A percentile compares a stretch with the other conserved stretches of the same genome.
phyloP scores from a whole-genome alignment of 1,139 yeast species.

The Ogataea hybrid region DNA sequence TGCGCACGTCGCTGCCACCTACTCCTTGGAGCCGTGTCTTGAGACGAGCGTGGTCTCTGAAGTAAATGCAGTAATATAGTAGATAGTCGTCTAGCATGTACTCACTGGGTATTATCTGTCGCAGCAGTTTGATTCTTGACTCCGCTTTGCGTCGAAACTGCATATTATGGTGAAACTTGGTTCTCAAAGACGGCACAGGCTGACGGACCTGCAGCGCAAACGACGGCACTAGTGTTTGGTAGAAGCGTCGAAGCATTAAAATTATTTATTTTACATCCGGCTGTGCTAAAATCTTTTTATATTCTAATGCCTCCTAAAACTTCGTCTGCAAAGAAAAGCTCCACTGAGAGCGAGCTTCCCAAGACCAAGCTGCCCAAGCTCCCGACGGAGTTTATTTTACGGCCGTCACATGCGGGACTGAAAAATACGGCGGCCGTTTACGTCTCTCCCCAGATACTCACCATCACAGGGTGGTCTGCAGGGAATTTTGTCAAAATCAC shows the following conservation, averaged over 20 bases:
- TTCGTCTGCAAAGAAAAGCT: slow-evolving; percentile 29
- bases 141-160: slow-evolving; percentile 23
- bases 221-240: slow-evolving; percentile 13
- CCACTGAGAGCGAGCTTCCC: slow-evolving; percentile 10
- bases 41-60: slow-evolving; percentile 3
- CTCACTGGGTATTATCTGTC: slow-evolving; percentile 22
- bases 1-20: slow-evolving; percentile 6
- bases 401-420: slow-evolving; percentile 46
- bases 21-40: slow-evolving; percentile 10
- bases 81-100: slow-evolving; percentile 19
- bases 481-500: slow-evolving; percentile 56
- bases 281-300: slow-evolving; percentile 15
- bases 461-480: slow-evolving; percentile 48
- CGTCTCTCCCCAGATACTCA: slow-evolving; percentile 51
- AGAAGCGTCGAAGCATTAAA: slow-evolving; percentile 8
- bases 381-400: slow-evolving; percentile 51
- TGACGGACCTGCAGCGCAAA: slow-evolving; percentile 1
- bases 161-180: slow-evolving; percentile 16
- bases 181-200: slow-evolving; percentile 5
- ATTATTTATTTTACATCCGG: not conserved
- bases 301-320: slow-evolving; percentile 17
- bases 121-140: slow-evolving; percentile 21
- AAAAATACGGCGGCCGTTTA: slow-evolving; percentile 43
- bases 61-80: slow-evolving; percentile 22
- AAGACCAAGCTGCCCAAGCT: slow-evolving; percentile 38